Percentiles rank a stretch among this genome's conserved stretches.
Evolutionary conservation across 257 asterid species (phyloP).

Genomic region (Catharanthus roseus): DNA sequence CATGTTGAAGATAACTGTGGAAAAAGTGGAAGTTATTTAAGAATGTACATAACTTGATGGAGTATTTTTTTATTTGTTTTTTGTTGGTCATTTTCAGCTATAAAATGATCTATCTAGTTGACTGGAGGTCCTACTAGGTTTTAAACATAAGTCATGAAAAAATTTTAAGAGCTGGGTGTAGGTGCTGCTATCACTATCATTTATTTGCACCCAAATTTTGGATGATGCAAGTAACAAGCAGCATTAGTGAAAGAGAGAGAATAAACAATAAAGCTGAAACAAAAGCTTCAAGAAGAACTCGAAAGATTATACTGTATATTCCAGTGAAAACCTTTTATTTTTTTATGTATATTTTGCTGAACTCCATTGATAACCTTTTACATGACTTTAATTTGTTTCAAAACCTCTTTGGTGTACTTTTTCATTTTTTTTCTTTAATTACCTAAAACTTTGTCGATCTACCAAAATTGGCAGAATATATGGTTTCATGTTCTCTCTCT

Average conservation of each 20-base stretch:
- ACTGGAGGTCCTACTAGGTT: background rate
- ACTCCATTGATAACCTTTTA: no score
- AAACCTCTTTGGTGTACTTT: background rate
- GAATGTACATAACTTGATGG: background rate
- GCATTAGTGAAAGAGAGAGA: background rate
- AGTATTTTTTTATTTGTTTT: no score
- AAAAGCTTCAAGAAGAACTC: background rate
- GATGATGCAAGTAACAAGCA: background rate
- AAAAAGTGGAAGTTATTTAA: background rate
- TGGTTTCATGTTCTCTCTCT: background rate
- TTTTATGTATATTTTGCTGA: no score
- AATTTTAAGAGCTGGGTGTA: background rate
- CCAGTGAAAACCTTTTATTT: no score
- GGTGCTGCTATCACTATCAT: background rate
- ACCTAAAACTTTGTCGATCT: background rate
- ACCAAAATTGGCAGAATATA: background rate
- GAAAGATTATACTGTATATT: background rate
- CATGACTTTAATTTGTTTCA: background rate
- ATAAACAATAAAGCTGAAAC: background rate
- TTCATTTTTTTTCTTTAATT: background rate
- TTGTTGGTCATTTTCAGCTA: background rate
- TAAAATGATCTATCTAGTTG: background rate
- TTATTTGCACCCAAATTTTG: background rate
- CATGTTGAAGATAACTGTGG: background rate
- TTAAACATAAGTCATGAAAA: background rate